These are phyloP conservation scores for Epichloe hybrida DNA, from an alignment of 2,329 filamentous ascomycete species.

Conservation along the genomic window DNA sequence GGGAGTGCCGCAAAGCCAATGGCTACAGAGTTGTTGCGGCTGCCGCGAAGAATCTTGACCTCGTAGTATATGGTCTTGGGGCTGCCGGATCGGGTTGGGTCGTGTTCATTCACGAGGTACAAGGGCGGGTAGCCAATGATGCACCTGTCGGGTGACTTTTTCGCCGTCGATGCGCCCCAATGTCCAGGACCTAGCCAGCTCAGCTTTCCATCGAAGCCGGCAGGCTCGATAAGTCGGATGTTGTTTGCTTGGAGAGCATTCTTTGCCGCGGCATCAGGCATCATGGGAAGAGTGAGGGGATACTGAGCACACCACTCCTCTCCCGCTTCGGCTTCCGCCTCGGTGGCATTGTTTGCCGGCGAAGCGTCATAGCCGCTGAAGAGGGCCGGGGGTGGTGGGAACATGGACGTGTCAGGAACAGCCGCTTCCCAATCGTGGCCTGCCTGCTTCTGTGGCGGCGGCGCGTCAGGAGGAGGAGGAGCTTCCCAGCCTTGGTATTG, in stretches of 20 bases:
- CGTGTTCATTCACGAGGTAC: slow-evolving; percentile 48
- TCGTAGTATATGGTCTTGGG: slow-evolving; percentile 58
- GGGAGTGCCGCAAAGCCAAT: slow-evolving; percentile 61
- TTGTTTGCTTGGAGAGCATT: slow-evolving; percentile 36
- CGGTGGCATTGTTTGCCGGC: slow-evolving; percentile 54
- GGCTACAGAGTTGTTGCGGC: slow-evolving; percentile 39
- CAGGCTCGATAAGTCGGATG: slow-evolving; percentile 40
- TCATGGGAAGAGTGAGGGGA: slow-evolving; percentile 43
- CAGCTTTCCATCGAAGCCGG: slow-evolving; percentile 33
- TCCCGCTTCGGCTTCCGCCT: slow-evolving; percentile 49
- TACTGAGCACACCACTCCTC: slow-evolving; percentile 51
- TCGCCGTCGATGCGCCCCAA: slow-evolving; percentile 33
- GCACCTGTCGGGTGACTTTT: slow-evolving; percentile 43
- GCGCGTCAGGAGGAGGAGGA: slow-evolving; percentile 24
- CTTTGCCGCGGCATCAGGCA: slow-evolving; percentile 31
- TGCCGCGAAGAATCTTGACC: slow-evolving; percentile 39
- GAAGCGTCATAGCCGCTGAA: slow-evolving; percentile 50
- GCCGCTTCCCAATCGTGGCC: slow-evolving; percentile 58
- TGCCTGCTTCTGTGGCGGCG: slow-evolving; percentile 14
- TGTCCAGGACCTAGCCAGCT: slow-evolving; percentile 32
- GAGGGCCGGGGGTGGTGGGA: slow-evolving; percentile 59
- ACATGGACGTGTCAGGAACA: slow-evolving; percentile 58
- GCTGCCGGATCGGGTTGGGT: slow-evolving; percentile 31
- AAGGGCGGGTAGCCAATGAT: slow-evolving; percentile 56
- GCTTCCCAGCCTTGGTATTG: slow-evolving; percentile 14